Evolutionary conservation across 2,329 filamentous ascomycete genomes (phyloP).

Genomic region (Diaporthe ampelina): DNA sequence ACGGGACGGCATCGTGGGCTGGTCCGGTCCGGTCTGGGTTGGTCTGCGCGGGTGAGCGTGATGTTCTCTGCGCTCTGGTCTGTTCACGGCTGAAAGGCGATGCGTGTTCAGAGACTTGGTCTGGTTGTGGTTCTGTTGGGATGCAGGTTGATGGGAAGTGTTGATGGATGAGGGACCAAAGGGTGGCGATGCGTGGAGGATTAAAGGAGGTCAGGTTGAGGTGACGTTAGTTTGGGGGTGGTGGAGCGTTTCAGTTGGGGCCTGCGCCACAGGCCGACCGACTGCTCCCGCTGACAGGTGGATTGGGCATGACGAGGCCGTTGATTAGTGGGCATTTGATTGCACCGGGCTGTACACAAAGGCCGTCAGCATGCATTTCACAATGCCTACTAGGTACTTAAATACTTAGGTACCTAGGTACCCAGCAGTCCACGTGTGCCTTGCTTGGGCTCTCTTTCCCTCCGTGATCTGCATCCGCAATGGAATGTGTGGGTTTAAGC

Average conservation of each 20-base stretch:
- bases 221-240: slow-evolving; percentile 16
- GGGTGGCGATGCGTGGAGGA: background rate
- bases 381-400: too few species aligned
- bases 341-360: background rate
- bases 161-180: background rate
- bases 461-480: background rate
- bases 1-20: slow-evolving; percentile 42
- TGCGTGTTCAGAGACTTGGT: background rate
- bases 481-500: background rate
- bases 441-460: background rate
- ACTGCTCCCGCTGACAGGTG: slow-evolving; percentile 8
- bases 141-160: slow-evolving; percentile 8
- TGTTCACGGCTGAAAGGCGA: background rate
- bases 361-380: background rate
- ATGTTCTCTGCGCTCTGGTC: background rate
- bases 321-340: slow-evolving; percentile 22
- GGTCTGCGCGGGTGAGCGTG: too few species aligned
- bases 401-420: too few species aligned
- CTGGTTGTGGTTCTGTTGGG: background rate
- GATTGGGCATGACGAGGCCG: slow-evolving; percentile 6
- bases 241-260: slow-evolving; percentile 31
- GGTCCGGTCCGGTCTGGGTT: background rate
- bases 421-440: too few species aligned
- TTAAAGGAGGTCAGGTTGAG: slow-evolving; percentile 16
- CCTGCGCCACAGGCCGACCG: slow-evolving; percentile 24